A percentile compares a stretch with the other conserved stretches of the same genome.
phyloP scores from a whole-genome alignment of 495 filamentous ascomycete species.

The Talaromyces nanjingensis region DNA sequence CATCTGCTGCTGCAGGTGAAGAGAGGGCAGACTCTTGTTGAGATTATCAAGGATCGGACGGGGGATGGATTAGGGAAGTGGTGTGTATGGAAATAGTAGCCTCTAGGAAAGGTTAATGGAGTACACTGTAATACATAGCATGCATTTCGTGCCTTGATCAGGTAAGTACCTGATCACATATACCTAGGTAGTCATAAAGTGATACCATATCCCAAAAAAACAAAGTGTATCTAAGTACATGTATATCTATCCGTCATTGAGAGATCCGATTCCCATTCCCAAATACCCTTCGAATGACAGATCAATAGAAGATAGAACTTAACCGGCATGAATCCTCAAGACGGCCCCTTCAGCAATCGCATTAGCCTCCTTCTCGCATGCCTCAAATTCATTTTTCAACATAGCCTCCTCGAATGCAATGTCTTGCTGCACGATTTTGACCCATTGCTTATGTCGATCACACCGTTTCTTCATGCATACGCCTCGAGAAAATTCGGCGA shows the following conservation, averaged over 20 bases:
- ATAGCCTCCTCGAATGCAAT: slow-evolving; percentile 39
- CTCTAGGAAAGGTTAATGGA: neutral
- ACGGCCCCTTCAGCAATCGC: slow-evolving; percentile 40
- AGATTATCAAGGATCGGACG: slow-evolving; percentile 37
- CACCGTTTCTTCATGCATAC: slow-evolving; percentile 48
- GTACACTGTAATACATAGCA: neutral
- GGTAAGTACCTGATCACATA: neutral
- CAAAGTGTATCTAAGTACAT: neutral
- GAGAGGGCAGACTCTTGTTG: slow-evolving; percentile 21
- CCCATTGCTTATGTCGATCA: slow-evolving; percentile 45
- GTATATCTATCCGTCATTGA: neutral
- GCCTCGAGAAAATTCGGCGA: slow-evolving; percentile 27
- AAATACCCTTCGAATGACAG: neutral
- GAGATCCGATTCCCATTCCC: neutral
- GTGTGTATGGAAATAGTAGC: slow-evolving; percentile 23
- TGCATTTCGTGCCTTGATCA: neutral
- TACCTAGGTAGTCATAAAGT: neutral
- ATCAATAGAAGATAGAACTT: neutral
- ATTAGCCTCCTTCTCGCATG: slow-evolving; percentile 39
- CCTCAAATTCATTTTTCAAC: slow-evolving; percentile 29
- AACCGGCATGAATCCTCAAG: slow-evolving; percentile 34
- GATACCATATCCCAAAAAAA: neutral
- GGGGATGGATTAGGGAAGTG: slow-evolving; percentile 32
- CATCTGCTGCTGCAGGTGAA: slow-evolving; percentile 33
- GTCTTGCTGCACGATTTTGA: slow-evolving; percentile 46